phyloP scores from a whole-genome alignment of 169 alveolate genomes.

The Plasmodium falciparum region DNA sequence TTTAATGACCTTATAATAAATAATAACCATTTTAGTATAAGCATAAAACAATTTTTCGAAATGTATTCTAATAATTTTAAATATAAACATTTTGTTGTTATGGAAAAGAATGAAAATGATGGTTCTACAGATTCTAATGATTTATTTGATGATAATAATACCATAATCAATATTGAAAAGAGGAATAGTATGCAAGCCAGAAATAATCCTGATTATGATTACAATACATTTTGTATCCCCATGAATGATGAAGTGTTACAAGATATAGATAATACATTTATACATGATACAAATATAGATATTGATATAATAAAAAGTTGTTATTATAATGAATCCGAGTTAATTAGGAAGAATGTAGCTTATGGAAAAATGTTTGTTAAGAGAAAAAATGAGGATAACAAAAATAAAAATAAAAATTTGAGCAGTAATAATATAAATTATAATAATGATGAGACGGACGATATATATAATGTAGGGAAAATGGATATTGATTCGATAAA shows the following conservation, averaged over 20 bases:
- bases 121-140: conserved; percentile 1
- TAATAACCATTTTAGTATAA: conserved; percentile 45
- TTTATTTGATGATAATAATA: background rate
- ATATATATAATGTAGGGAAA: conserved; percentile 38
- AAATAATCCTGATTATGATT: background rate
- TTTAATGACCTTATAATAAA: conserved; percentile 55
- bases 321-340: conserved; percentile 29
- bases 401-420: background rate
- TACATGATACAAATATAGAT: conserved; percentile 11
- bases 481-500: conserved; percentile 49
- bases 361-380: conserved; percentile 22
- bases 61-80: background rate
- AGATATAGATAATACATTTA: conserved; percentile 31
- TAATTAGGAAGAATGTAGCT: conserved; percentile 22
- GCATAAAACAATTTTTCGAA: conserved; percentile 51
- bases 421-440: background rate
- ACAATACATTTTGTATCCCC: background rate
- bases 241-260: conserved; percentile 19
- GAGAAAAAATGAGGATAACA: conserved; percentile 6
- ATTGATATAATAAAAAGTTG: conserved; percentile 51
- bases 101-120: background rate
- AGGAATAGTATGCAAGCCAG: background rate
- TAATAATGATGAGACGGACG: conserved; percentile 20
- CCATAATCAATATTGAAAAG: background rate
- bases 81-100: too few species aligned